These are phyloP conservation scores for Botrytis cinerea DNA, from an alignment of 2,329 filamentous ascomycete genomes.

Conservation along the genomic window DNA sequence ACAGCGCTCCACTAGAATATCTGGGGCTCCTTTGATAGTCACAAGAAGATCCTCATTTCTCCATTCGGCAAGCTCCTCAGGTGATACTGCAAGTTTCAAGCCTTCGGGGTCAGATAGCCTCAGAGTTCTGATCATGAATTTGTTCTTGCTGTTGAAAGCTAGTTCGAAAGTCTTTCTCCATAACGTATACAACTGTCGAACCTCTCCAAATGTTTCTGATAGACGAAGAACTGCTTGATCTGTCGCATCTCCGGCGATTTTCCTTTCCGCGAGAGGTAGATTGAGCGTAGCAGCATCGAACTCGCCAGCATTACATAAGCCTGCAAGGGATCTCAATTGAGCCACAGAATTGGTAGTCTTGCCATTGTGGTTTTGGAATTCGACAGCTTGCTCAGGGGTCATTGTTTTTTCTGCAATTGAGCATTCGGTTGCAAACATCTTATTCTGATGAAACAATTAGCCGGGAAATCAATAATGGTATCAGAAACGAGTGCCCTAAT, in stretches of 20 bases:
- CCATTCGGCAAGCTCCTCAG: conserved; percentile 25
- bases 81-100: conserved; percentile 25
- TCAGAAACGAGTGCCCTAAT: neutral
- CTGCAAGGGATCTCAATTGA: conserved; percentile 61
- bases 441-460: conserved; percentile 50
- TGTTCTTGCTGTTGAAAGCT: conserved; percentile 80
- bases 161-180: conserved; percentile 68
- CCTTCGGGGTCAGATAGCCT: conserved; percentile 48
- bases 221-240: conserved; percentile 74
- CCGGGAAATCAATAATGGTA: neutral
- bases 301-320: conserved; percentile 72
- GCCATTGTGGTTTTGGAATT: conserved; percentile 40
- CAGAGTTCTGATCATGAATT: conserved; percentile 70
- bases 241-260: conserved; percentile 72
- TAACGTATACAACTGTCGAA: conserved; percentile 57
- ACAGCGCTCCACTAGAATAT: conserved; percentile 67
- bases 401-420: conserved; percentile 55
- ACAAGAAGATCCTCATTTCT: conserved; percentile 46
- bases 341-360: conserved; percentile 48
- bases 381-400: conserved; percentile 48
- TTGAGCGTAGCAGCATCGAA: conserved; percentile 67
- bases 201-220: conserved; percentile 62
- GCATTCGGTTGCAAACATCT: conserved; percentile 71
- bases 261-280: conserved; percentile 58
- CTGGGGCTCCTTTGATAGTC: conserved; percentile 75